Conservation (phyloP, 2,329 filamentous ascomycete genomes). For the Pseudogymnoascus sp. region DNA sequence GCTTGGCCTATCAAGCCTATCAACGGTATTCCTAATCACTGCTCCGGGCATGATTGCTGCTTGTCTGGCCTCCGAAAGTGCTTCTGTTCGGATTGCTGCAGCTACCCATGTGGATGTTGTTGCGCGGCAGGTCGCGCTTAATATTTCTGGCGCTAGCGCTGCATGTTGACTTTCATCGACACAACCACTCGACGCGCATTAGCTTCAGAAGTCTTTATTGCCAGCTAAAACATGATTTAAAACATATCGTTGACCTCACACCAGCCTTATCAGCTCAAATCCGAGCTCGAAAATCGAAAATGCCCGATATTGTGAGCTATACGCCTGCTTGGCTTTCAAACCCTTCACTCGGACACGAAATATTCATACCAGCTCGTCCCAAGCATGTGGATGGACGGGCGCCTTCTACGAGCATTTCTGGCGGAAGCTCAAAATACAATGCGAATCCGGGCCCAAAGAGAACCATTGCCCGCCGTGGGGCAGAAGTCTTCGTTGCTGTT, state of each 20-base stretch:
- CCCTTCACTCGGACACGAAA: constrained; percentile 65
- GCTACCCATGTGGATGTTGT: constrained; percentile 1
- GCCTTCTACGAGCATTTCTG: constrained; percentile 28
- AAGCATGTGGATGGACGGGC: constrained; percentile 20
- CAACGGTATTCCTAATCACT: constrained; percentile 61
- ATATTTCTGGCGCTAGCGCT: constrained; percentile 9
- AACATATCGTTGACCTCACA: background rate
- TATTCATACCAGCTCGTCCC: constrained; percentile 55
- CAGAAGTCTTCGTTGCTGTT: constrained; percentile 80
- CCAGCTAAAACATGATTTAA: constrained; percentile 3
- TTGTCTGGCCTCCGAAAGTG: constrained; percentile 5
- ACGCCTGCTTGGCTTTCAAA: constrained; percentile 81
- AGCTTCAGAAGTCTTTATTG: background rate
- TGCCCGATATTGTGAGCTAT: constrained; percentile 81
- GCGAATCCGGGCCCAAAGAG: constrained; percentile 43
- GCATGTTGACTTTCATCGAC: constrained; percentile 6
- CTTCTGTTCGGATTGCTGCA: constrained; percentile 3
- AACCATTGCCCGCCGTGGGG: constrained; percentile 72
- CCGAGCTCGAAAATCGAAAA: constrained; percentile 33
- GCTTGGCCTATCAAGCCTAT: constrained; percentile 87
- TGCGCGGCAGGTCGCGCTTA: constrained; percentile 9
- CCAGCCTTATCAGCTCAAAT: constrained; percentile 3
- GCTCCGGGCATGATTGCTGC: constrained; percentile 25
- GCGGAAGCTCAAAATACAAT: constrained; percentile 25
- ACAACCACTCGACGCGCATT: constrained; percentile 3